These are phyloP conservation scores for Diatrype stigma DNA, from an alignment of 2,329 filamentous ascomycete genomes.

Conservation along the genomic window DNA sequence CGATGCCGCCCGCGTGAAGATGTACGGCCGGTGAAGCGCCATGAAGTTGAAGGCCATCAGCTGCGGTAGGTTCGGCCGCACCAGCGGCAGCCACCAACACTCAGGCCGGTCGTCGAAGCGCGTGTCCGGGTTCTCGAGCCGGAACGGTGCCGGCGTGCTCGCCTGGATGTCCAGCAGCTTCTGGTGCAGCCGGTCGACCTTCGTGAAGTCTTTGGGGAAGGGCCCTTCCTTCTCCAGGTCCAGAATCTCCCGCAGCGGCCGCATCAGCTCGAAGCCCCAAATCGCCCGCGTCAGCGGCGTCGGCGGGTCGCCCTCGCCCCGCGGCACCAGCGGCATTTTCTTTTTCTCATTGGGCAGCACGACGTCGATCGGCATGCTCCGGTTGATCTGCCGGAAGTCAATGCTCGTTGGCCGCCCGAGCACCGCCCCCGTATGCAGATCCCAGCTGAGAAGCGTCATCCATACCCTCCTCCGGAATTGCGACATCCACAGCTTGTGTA, in stretches of 20 bases:
- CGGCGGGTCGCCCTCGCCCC: constrained; percentile 49
- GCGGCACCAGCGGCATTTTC: constrained; percentile 43
- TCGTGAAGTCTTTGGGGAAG: constrained; percentile 48
- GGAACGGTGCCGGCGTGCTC: constrained; percentile 48
- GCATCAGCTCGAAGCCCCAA: constrained; percentile 44
- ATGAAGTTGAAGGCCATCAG: constrained; percentile 51
- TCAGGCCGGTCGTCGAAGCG: constrained; percentile 51
- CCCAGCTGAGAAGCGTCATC: constrained; percentile 51
- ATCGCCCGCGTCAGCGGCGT: constrained; percentile 52
- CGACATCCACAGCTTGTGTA: constrained; percentile 56
- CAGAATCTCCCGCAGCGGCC: constrained; percentile 49
- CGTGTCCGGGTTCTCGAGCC: constrained; percentile 52
- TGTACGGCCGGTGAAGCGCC: constrained; percentile 58
- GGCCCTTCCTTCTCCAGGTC: constrained; percentile 54
- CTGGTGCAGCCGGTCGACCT: constrained; percentile 51
- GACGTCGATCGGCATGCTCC: constrained; percentile 51
- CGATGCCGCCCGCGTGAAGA: constrained; percentile 53
- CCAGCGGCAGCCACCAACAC: constrained; percentile 47
- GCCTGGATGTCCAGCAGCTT: constrained; percentile 44
- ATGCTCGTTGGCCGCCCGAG: constrained; percentile 54
- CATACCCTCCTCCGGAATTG: constrained; percentile 54
- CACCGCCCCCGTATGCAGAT: constrained; percentile 49
- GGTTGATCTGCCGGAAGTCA: constrained; percentile 43
- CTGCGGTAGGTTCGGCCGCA: constrained; percentile 45
- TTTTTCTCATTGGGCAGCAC: constrained; percentile 43